Conservation (phyloP, 208 protist genomes). For the Leishmania martiniquensis region DNA sequence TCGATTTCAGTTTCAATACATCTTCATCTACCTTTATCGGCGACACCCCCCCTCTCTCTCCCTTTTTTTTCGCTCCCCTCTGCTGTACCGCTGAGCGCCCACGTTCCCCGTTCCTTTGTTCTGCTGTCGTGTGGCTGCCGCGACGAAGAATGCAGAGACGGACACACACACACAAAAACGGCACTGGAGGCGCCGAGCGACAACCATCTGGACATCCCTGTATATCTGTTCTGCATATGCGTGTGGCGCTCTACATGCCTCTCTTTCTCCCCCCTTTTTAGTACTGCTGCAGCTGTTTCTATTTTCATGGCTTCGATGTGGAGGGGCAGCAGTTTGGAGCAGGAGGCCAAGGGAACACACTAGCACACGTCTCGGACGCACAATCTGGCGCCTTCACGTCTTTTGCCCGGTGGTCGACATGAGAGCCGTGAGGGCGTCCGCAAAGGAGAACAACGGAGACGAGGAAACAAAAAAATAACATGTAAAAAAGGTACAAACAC, state of each 20-base stretch:
- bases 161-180: no score
- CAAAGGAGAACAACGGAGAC: background rate
- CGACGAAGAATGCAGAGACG: no score
- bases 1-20: no score
- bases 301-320: background rate
- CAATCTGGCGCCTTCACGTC: no score
- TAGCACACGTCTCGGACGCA: background rate
- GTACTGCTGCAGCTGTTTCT: background rate
- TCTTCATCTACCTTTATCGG: no score
- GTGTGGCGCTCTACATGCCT: background rate
- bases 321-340: background rate
- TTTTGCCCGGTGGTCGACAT: no score
- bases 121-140: no score
- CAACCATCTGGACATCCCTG: background rate
- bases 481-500: background rate
- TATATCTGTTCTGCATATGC: background rate
- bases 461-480: background rate
- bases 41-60: no score
- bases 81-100: background rate
- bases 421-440: no score
- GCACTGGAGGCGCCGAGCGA: no score
- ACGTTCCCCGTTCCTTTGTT: background rate
- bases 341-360: background rate
- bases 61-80: no score
- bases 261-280: background rate